Base-by-base conservation (phyloP, 192 early-diverging fungal genomes). In the Lunasporangiospora selenospora region DNA sequence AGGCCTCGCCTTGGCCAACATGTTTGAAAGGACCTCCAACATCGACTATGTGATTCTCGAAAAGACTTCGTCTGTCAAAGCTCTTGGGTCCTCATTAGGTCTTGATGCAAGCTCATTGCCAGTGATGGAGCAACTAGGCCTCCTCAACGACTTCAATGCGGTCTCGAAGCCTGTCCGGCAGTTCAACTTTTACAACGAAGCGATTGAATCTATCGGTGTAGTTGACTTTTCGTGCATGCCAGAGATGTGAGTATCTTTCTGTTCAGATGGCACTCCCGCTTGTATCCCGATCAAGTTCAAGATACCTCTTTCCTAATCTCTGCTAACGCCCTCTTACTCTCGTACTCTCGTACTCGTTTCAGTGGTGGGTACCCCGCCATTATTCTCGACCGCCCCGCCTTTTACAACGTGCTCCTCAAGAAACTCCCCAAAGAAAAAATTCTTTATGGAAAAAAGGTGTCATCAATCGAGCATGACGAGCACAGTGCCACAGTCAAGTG, bases 1-100 rank as follows among this genome's bases (percentile, higher is more conserved):
- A 10, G 54, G 63, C 6, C 51, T 63, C 40, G 6, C 64, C 37
- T 53, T 62, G 46, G 49, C 70, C 44, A 64, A 62, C 42, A 65
- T 65, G 51, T 73, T 78, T 30, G 76, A 71, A 24, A n/a, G n/a
- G n/a, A 53, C 52, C 21, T 67, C 76, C 30, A 49, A 70, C 27
- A 73, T 78, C n/a, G 69, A 78, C 16, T 78, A 78, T n/a, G 6
- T 71, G 1, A 34, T 78, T 10, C 46, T 78, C 3, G 76, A 78
- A 34, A 65, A 73, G 33, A 2, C 56, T 1, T 23, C 40, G 3
- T 32, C 31, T 11, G 42, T 65, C 33, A 58, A 46, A 24, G 48
- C 69, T 13, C 43, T 73, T 2, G 76, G 76, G 7, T 58, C 76
- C 0, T 66, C 62, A 8, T 38, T 78, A 3, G 62, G 62, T n/a